These are phyloP conservation scores for Schizochytrium sp. DNA, from an alignment of 108 stramenopile genomes.

Conservation along the genomic window DNA sequence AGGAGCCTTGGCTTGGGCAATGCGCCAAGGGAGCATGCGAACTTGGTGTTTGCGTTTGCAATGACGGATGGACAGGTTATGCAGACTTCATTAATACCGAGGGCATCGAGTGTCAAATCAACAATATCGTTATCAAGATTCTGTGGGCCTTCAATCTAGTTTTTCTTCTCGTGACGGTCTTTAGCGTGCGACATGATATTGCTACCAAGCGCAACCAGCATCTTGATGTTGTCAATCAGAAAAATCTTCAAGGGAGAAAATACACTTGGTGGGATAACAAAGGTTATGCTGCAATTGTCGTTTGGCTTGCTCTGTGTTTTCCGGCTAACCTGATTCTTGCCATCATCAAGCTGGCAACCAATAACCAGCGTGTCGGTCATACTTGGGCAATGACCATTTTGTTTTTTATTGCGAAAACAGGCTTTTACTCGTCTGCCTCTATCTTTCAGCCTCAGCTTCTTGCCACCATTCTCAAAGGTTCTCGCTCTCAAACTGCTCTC, in stretches of 20 bases:
- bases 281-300: not conserved
- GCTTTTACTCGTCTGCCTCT: not conserved
- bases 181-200: not conserved
- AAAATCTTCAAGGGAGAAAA: not conserved
- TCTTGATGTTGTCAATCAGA: not conserved
- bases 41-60: not conserved
- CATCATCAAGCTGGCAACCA: not conserved
- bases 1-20: no score
- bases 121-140: not conserved
- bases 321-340: not conserved
- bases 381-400: constrained; percentile 20
- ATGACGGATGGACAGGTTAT: not conserved
- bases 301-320: not conserved
- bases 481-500: not conserved
- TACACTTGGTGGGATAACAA: not conserved
- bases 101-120: constrained; percentile 14
- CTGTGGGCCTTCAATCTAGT: not conserved
- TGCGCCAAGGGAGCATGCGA: not conserved
- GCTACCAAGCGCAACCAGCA: not conserved
- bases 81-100: constrained; percentile 11
- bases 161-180: not conserved
- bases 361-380: not conserved
- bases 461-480: constrained; percentile 4
- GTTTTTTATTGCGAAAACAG: not conserved
- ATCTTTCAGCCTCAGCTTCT: constrained; percentile 17